Base-by-base conservation (phyloP, 2,329 filamentous ascomycete genomes). In the Akanthomyces dipterigenus region DNA sequence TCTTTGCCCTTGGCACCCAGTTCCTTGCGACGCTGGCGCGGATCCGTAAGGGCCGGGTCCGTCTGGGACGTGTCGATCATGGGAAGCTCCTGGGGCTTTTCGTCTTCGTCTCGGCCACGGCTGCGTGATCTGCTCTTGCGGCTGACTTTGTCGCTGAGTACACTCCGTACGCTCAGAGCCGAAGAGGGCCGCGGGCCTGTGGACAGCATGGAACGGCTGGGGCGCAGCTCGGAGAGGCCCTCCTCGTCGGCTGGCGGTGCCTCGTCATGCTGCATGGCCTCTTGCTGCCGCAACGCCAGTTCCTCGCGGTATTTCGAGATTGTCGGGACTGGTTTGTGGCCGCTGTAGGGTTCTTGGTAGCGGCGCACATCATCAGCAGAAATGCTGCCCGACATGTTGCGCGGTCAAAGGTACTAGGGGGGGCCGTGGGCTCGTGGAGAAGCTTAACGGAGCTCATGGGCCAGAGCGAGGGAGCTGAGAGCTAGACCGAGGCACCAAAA, bases 241-340 rank as follows among this genome's bases (percentile, higher is more conserved):
- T 69, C 72, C 55, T 69, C 64, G 11, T 66, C 62, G 14, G 61
- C 55, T 24, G 62, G 60, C 28, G 62, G 36, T 22, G 64, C 67
- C n/a, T 69, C 62, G 31, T 73, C 67, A 16, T 69, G 70, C 2
- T 73, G 67, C 38, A 76, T 64, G 8, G 75, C 68, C 53, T 77
- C 71, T 55, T 75, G 70, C 56, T 76, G 75, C n/a, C 80, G 71
- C 49, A 78, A 76, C 36, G 70, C 76, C 48, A 74, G 74, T 55
- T 80, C 78, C 62, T 82, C 75, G 26, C 75, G 71, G 62, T 82
- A 82, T 51, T 73, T 76, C 46, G 78, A 76, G 49, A 82, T 72
- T 31, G 80, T 83, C 8, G 80, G 80, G 34, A 80, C 75, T 3
- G 77, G 78, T 63, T 77, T 72, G 12, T 70, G 71, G 40, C 73